phyloP scores from a whole-genome alignment of 176 grass and related monocot species.

The Poa annua region DNA sequence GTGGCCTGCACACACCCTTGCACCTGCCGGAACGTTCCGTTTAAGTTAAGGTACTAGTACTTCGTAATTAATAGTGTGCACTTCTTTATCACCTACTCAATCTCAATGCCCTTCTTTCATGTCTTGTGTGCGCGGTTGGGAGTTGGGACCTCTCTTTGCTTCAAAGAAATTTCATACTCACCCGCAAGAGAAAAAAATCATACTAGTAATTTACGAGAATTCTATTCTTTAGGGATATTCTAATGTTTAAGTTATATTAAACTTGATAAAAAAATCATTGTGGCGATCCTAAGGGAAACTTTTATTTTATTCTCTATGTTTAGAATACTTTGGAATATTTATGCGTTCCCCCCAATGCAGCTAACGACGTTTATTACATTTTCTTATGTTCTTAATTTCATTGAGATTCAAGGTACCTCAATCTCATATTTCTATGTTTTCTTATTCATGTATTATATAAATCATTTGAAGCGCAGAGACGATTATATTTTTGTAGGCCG shows the following conservation, averaged over 20 bases:
- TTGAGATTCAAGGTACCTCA: not conserved
- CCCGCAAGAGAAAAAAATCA: too few species aligned
- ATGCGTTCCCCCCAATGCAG: not conserved
- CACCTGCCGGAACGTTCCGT: constrained; percentile 9
- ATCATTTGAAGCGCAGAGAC: not conserved
- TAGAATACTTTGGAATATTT: too few species aligned
- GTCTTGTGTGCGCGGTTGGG: not conserved
- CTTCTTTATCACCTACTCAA: not conserved
- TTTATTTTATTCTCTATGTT: too few species aligned
- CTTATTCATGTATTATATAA: not conserved
- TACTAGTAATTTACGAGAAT: not conserved
- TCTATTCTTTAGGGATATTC: not conserved
- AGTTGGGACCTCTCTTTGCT: not conserved
- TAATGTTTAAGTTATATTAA: not conserved
- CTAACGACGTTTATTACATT: not conserved
- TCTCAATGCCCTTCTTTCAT: not conserved
- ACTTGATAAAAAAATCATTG: not conserved
- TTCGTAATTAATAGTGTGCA: not conserved
- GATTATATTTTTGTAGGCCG: not conserved
- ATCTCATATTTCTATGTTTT: not conserved
- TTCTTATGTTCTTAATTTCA: not conserved
- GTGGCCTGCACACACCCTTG: not conserved
- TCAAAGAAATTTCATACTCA: not conserved
- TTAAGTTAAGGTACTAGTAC: not conserved
- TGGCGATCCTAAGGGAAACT: too few species aligned